A percentile compares a stretch with the other conserved stretches of the same genome.
These are phyloP conservation scores for Lipomyces spencermartinsiae DNA, from an alignment of 805 yeast species.

Conservation along the genomic window DNA sequence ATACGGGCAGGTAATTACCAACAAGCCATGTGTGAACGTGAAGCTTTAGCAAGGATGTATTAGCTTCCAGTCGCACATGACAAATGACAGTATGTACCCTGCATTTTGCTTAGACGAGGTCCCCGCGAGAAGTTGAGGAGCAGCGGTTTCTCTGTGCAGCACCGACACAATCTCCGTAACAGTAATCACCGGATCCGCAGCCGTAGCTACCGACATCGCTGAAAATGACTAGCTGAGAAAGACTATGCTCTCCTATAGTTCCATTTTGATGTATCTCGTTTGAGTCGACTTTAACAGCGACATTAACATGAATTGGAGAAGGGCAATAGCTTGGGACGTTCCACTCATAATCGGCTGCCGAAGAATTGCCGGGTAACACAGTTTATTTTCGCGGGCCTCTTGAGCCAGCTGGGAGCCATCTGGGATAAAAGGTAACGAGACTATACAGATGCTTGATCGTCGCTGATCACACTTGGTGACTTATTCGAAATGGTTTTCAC, in stretches of 20 bases:
- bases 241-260: neutral
- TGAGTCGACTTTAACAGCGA: neutral
- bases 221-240: neutral
- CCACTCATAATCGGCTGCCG: too few relatives aligned
- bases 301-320: too few relatives aligned
- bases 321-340: too few relatives aligned
- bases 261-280: neutral
- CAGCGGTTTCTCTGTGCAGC: neutral
- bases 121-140: neutral
- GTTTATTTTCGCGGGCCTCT: too few relatives aligned
- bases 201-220: conserved; percentile 9
- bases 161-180: conserved; percentile 27
- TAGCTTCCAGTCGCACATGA: neutral
- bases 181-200: conserved; percentile 11
- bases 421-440: too few relatives aligned
- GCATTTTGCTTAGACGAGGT: conserved; percentile 3
- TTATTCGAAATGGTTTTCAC: conserved; percentile 41
- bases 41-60: conserved; percentile 15
- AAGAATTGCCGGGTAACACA: too few relatives aligned
- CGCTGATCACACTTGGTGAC: neutral
- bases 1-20: conserved; percentile 16
- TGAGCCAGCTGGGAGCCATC: too few relatives aligned
- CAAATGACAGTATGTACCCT: neutral
- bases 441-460: too few relatives aligned
- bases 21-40: conserved; percentile 41